Evolutionary conservation across 2,329 filamentous ascomycete genomes (phyloP).

Genomic region (Beauveria sp.): DNA sequence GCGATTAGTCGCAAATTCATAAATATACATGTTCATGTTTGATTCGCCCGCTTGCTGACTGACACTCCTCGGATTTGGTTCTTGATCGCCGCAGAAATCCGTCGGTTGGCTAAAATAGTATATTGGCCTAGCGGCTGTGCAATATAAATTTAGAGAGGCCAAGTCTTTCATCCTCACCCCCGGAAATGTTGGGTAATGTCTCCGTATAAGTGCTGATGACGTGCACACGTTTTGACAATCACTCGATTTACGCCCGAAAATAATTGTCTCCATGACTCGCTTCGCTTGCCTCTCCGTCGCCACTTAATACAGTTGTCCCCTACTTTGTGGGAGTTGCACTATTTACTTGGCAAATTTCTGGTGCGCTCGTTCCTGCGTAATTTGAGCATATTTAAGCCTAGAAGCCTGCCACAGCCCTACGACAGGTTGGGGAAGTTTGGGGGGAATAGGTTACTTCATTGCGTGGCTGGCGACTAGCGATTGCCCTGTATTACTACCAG

Average conservation of each 20-base stretch:
- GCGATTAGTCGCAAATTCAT: too few species aligned
- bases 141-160: too few species aligned
- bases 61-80: background rate
- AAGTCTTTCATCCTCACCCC: background rate
- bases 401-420: background rate
- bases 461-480: background rate
- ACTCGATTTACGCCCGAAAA: background rate
- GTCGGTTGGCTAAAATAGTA: background rate
- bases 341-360: background rate
- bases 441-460: too few species aligned
- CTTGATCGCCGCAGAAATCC: background rate
- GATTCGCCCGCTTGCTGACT: too few species aligned
- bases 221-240: background rate
- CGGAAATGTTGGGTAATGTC: background rate
- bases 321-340: too few species aligned
- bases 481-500: background rate
- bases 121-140: background rate
- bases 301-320: background rate
- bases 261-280: background rate
- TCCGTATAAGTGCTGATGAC: background rate
- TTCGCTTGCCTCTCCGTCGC: background rate
- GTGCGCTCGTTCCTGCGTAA: background rate
- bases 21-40: too few species aligned
- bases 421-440: background rate
- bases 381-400: background rate